Evolutionary conservation across 768 basidiomycete species (phyloP).

Genomic region (Naematelia aurantialba): DNA sequence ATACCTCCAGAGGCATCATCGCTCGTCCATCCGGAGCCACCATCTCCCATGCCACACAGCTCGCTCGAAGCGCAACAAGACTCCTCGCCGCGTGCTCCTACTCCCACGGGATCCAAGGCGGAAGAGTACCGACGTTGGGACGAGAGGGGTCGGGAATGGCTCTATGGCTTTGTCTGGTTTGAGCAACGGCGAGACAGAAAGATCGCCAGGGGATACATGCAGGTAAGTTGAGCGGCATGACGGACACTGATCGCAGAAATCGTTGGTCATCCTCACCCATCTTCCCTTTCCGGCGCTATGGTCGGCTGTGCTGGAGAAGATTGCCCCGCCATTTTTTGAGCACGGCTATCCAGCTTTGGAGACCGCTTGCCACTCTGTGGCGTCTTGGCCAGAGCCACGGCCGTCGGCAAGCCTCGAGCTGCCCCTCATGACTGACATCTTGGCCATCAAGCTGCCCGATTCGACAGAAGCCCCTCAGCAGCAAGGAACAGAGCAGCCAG

Average conservation of each 20-base stretch:
- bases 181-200: slow-evolving; percentile 45
- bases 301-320: slow-evolving; percentile 60
- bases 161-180: slow-evolving; percentile 51
- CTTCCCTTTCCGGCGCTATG: slow-evolving; percentile 80
- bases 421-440: slow-evolving; percentile 73
- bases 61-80: background rate
- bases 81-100: background rate
- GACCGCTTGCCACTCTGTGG: slow-evolving; percentile 77
- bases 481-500: slow-evolving; percentile 50
- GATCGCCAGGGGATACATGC: slow-evolving; percentile 49
- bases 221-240: slow-evolving; percentile 32
- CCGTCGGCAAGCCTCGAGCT: slow-evolving; percentile 69
- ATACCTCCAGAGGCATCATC: slow-evolving; percentile 41
- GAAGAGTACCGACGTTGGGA: slow-evolving; percentile 50
- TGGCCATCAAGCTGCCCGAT: slow-evolving; percentile 69
- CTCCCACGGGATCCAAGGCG: slow-evolving; percentile 24
- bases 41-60: slow-evolving; percentile 39
- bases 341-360: slow-evolving; percentile 80
- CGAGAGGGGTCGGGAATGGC: slow-evolving; percentile 48
- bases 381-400: slow-evolving; percentile 72
- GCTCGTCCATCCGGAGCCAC: slow-evolving; percentile 35
- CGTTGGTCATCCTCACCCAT: slow-evolving; percentile 75
- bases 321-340: slow-evolving; percentile 64
- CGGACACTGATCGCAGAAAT: slow-evolving; percentile 56
- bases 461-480: slow-evolving; percentile 70